Evolutionary conservation across 2,329 filamentous ascomycete genomes (phyloP), one percentile per base, ranked within the genome.

Genomic region (Colletotrichum lentis): DNA sequence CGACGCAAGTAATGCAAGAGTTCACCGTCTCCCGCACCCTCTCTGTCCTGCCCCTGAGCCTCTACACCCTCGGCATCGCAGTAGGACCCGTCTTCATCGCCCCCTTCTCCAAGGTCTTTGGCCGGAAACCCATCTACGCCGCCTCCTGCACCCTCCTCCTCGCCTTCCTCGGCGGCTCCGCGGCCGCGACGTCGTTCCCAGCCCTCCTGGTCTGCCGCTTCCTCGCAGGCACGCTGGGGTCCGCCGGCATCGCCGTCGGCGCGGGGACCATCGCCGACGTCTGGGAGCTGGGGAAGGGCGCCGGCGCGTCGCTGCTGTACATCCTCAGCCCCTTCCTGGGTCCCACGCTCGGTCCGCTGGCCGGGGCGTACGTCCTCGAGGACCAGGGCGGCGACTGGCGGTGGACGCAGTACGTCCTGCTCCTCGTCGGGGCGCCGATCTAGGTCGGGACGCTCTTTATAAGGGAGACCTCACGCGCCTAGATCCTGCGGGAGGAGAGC

Each of bases 1-100:
- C 59, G 6, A 18, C 41, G 2, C 43, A 54, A 8, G 60, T 71
- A 8, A 63, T 59, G 39, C 18, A 58, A 14, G 60, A 69, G 14
- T 70, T 73, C 37, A 64, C 65, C 37, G 62, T 73, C 37, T 69
- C 66, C 14, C 55, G 64, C 20, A 71, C 67, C 1, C 60, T 31
- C 6, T 64, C 65, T 14, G 16, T 68, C 24, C 55, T 68, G 7
- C 61, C 65, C 1, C 22, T 93, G 0, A 89, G 91, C 0, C 77
- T 93, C 66, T 93, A 92, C 73, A 91, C 93, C 88, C 80, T 93
- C 4, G 80, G 84, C 67, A 90, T 93, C 89, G 86, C 86, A 20
- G 90, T 93, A 39, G 93, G 92, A 68, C 91, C 91, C 0, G 81
- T 94, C 1, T 93, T 91, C 89, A 93, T 90, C 88, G 91, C 88